phyloP scores from a whole-genome alignment of 2,329 filamentous ascomycete genomes.

The Pyrenochaeta sp. region DNA sequence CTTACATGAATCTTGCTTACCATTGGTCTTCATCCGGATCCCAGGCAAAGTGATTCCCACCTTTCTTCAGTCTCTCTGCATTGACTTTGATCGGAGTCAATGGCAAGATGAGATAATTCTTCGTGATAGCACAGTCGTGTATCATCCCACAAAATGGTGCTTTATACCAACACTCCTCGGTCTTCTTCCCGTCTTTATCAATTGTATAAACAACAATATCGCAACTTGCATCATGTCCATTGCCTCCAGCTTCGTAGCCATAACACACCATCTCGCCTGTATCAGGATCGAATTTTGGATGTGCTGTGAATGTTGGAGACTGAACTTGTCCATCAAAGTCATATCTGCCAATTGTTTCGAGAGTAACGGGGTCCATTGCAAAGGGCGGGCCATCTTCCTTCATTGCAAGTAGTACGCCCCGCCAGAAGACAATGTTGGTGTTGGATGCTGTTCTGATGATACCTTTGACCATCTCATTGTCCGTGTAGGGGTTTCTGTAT shows the following conservation, averaged over 20 bases:
- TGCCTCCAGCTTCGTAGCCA: conserved; percentile 54
- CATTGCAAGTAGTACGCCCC: conserved; percentile 62
- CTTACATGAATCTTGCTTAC: conserved; percentile 1
- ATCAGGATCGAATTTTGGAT: conserved; percentile 56
- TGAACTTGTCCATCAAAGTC: conserved; percentile 52
- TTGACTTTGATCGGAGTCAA: conserved; percentile 50
- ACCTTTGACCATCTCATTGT: conserved; percentile 63
- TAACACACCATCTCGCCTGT: conserved; percentile 54
- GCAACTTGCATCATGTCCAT: conserved; percentile 40
- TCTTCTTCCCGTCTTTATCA: conserved; percentile 48
- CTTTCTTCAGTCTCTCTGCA: conserved; percentile 47
- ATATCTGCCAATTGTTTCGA: conserved; percentile 52
- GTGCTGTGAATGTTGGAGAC: conserved; percentile 54
- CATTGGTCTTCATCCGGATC: conserved; percentile 63
- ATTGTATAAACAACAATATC: conserved; percentile 54
- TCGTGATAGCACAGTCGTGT: conserved; percentile 52
- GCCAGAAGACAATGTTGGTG: conserved; percentile 68
- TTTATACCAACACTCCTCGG: conserved; percentile 53
- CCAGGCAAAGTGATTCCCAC: conserved; percentile 54
- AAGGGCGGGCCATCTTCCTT: conserved; percentile 59
- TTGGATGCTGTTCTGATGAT: conserved; percentile 66
- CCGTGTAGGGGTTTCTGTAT: conserved; percentile 67
- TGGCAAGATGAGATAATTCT: conserved; percentile 51
- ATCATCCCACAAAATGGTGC: conserved; percentile 52
- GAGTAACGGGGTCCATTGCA: conserved; percentile 51